A percentile compares a stretch with the other conserved stretches of the same genome.
Conservation (phyloP, 2,329 filamentous ascomycete genomes). For the Polychaeton citri region DNA sequence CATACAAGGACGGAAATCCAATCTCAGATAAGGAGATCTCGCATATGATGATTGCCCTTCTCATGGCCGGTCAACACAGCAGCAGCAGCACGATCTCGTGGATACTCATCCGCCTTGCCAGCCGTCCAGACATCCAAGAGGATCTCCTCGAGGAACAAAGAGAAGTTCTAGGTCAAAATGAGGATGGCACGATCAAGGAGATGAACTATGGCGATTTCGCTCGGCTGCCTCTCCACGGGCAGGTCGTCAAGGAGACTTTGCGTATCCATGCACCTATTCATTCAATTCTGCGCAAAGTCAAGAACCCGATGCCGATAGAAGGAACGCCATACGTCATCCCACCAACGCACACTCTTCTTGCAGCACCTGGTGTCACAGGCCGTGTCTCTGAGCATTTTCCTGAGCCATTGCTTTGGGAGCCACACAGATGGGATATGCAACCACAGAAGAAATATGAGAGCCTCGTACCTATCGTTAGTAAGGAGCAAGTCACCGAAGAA, state of each 20-base stretch:
- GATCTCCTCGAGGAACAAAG: slow-evolving; percentile 77
- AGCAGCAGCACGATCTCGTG: slow-evolving; percentile 73
- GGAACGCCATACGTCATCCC: slow-evolving; percentile 76
- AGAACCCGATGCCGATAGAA: slow-evolving; percentile 70
- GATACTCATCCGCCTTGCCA: slow-evolving; percentile 71
- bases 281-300: slow-evolving; percentile 87
- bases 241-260: slow-evolving; percentile 83
- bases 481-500: slow-evolving; percentile 31
- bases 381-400: slow-evolving; percentile 65
- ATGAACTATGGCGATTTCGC: slow-evolving; percentile 66
- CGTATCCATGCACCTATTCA: slow-evolving; percentile 87
- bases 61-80: slow-evolving; percentile 87
- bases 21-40: slow-evolving; percentile 78
- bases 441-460: slow-evolving; percentile 14
- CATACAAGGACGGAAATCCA: slow-evolving; percentile 67
- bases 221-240: slow-evolving; percentile 67
- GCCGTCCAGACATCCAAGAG: slow-evolving; percentile 63
- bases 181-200: slow-evolving; percentile 42
- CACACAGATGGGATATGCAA: slow-evolving; percentile 67
- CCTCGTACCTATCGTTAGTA: slow-evolving; percentile 15
- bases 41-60: slow-evolving; percentile 85
- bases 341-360: slow-evolving; percentile 64
- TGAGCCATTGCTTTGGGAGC: slow-evolving; percentile 71
- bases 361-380: slow-evolving; percentile 71
- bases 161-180: slow-evolving; percentile 53